A percentile compares a stretch with the other conserved stretches of the same genome.
These are phyloP conservation scores for Aphanomyces stellatus DNA, from an alignment of 352 stramenopile species.

Conservation along the genomic window DNA sequence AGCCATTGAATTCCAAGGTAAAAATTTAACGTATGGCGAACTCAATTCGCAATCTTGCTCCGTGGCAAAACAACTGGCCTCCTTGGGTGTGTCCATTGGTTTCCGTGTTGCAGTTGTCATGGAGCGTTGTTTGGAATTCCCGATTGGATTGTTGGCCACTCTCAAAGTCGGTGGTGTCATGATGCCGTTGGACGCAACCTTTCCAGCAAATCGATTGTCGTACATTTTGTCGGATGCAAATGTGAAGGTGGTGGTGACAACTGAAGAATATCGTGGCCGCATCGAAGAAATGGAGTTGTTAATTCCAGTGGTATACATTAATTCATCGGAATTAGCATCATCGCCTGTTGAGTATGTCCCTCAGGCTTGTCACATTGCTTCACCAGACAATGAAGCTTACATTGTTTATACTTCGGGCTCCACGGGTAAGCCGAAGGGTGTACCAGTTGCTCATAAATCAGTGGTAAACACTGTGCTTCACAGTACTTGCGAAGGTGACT, in stretches of 20 bases:
- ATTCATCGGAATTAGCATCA: background rate
- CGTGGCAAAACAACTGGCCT: background rate
- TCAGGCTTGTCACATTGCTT: background rate
- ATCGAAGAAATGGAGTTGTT: background rate
- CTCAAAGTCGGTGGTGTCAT: background rate
- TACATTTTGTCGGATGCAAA: background rate
- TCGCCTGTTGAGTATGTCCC: constrained; percentile 8
- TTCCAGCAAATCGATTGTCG: background rate
- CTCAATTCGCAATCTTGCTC: background rate
- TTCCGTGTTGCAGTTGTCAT: background rate
- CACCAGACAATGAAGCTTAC: background rate
- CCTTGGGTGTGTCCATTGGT: background rate
- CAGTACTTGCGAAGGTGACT: background rate
- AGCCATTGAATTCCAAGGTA: background rate
- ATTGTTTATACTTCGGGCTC: background rate
- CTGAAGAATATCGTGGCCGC: background rate
- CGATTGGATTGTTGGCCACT: background rate
- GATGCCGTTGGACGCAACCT: background rate
- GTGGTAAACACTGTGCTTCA: background rate
- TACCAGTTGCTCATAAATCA: background rate
- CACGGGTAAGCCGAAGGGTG: background rate
- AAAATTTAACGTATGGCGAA: background rate
- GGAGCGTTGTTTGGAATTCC: background rate
- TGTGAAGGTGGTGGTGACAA: background rate
- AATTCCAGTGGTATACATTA: background rate